These are phyloP conservation scores for Suhomyces vadensis DNA, from an alignment of 805 yeast genomes.

Conservation along the genomic window DNA sequence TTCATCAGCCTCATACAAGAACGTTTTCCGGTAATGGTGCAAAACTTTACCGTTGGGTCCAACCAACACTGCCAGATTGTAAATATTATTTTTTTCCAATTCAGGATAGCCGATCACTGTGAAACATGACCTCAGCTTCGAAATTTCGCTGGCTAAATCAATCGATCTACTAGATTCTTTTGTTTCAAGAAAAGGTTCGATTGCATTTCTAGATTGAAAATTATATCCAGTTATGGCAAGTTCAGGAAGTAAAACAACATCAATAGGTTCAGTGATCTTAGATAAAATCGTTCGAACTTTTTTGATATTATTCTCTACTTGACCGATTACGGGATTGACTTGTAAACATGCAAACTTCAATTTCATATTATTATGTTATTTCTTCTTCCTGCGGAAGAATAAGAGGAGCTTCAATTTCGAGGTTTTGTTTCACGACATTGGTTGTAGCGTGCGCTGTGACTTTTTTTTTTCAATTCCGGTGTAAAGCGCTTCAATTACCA, in stretches of 20 bases:
- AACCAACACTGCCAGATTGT: slow-evolving; percentile 72
- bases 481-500: too few species aligned
- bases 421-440: too few species aligned
- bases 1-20: slow-evolving; percentile 76
- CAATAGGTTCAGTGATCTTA: slow-evolving; percentile 36
- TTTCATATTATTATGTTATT: too few species aligned
- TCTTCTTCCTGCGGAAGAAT: too few species aligned
- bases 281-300: slow-evolving; percentile 45
- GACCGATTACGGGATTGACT: slow-evolving; percentile 63
- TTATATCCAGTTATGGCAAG: slow-evolving; percentile 84
- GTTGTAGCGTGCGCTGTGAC: neutral
- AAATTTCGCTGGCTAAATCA: slow-evolving; percentile 56
- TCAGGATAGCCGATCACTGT: slow-evolving; percentile 88
- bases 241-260: slow-evolving; percentile 80
- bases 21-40: slow-evolving; percentile 72
- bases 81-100: slow-evolving; percentile 36
- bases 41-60: slow-evolving; percentile 58
- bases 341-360: slow-evolving; percentile 66
- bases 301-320: slow-evolving; percentile 51
- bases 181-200: slow-evolving; percentile 58
- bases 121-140: slow-evolving; percentile 54
- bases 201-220: slow-evolving; percentile 48
- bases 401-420: too few species aligned
- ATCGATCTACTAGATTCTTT: slow-evolving; percentile 47
- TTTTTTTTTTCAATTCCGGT: neutral